These are phyloP conservation scores for Haberlea rhodopensis DNA, from an alignment of 257 asterid species.

Conservation along the genomic window DNA sequence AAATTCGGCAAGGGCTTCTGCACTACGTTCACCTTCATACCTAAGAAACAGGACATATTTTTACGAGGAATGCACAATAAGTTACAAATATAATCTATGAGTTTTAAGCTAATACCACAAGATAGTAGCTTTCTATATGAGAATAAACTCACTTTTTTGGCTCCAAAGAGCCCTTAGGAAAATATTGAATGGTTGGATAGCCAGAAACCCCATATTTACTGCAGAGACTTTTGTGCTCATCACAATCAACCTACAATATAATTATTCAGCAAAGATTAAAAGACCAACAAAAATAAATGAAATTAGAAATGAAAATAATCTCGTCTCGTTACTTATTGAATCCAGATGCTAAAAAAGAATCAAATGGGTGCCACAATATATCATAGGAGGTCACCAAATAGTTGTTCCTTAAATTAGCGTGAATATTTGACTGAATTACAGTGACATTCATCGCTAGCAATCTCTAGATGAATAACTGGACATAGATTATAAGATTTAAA, in stretches of 20 bases:
- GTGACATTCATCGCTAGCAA: background rate
- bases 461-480: constrained; percentile 1
- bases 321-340: background rate
- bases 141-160: constrained; percentile 66
- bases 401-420: background rate
- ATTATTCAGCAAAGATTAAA: constrained; percentile 7
- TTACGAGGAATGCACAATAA: constrained; percentile 10
- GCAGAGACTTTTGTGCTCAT: constrained; percentile 83
- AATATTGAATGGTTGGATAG: constrained; percentile 94
- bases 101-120: background rate
- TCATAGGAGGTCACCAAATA: background rate
- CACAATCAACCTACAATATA: constrained; percentile 79
- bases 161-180: constrained; percentile 91
- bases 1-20: constrained; percentile 77
- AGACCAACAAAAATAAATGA: background rate
- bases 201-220: constrained; percentile 84
- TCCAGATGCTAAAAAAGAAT: background rate
- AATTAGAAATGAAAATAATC: background rate
- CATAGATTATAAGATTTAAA: background rate
- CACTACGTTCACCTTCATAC: constrained; percentile 76
- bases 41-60: constrained; percentile 33
- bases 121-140: constrained; percentile 3
- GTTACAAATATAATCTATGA: background rate
- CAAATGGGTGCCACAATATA: constrained; percentile 2
- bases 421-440: background rate